Base-by-base conservation (phyloP, 768 basidiomycete genomes). In the Neoboletus brunneissimus region DNA sequence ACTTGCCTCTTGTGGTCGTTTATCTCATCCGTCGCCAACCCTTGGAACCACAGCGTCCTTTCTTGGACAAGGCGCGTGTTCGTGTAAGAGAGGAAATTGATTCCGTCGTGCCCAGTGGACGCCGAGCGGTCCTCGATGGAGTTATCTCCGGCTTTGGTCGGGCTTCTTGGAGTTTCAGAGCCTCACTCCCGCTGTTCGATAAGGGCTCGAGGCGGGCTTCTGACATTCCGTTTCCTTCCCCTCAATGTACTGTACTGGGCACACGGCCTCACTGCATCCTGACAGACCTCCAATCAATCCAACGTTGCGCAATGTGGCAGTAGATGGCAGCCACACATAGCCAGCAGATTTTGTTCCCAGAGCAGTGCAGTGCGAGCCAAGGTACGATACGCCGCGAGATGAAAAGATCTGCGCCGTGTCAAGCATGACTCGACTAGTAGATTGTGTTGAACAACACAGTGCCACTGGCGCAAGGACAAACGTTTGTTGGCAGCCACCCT, bases 1-100 rank as follows among this genome's bases (percentile, higher is more conserved):
- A 72, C 51, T 0, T 66, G 45, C 65, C 63, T 35, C 23, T 59
- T 68, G 6, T 20, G 44, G 34, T 48, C 38, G 53, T 68, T 67
- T 66, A 60, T 70, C 44, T 47, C 55, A 46, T 45, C 22, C 7
- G 15, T 23, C 8, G 23, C 51, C 49, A 51, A 20, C 48, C 53
- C 10, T 62, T 56, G 54, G 56, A 27, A 46, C 56, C 54, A 23
- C 27, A 29, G 18, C 48, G 20, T 29, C 57, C 59, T 22, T 43
- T 56, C 67, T 44, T 3, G 54, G 56, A 20, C 32, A 18, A n/a
- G 50, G 53, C 54, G 55, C 64, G 48, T 64, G 59, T 55, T 51
- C 41, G 29, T 53, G 42, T 42, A 22, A 42, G 8, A 22, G 29
- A n/a, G n/a, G n/a, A 22, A 42, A 43, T 22, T 20, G 52, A 27